Percentiles rank a stretch among this genome's conserved stretches.
Conservation (phyloP, 768 basidiomycete species). For the Dioszegia crocea region DNA sequence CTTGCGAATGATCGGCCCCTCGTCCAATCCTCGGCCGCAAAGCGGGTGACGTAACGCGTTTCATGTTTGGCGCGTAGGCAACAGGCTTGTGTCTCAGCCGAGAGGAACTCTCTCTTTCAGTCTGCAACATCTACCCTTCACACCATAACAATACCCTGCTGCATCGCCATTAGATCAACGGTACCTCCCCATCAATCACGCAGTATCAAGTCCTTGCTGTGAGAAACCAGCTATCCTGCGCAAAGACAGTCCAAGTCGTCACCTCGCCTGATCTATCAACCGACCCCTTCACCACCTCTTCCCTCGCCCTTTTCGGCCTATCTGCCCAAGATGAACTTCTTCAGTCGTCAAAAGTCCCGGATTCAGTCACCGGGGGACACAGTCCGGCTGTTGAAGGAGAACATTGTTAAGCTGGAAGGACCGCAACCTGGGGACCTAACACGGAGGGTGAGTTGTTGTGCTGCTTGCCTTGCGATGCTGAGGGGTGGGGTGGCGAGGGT, state of each 20-base stretch:
- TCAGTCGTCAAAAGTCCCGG: conserved; percentile 30
- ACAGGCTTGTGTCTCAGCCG: not conserved
- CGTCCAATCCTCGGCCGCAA: too few relatives aligned
- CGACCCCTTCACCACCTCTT: not conserved
- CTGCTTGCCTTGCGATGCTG: too few relatives aligned
- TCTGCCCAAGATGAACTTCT: conserved; percentile 38
- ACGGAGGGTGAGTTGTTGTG: conserved; percentile 4
- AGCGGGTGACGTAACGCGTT: not conserved
- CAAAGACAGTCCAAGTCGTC: too few relatives aligned
- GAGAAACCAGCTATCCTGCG: too few relatives aligned
- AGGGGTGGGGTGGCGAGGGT: too few relatives aligned
- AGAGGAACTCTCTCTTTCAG: not conserved
- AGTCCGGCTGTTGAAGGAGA: conserved; percentile 32
- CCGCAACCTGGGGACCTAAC: conserved; percentile 21
- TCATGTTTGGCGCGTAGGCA: not conserved
- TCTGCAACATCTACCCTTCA: too few relatives aligned
- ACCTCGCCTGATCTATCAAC: not conserved
- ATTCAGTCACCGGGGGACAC: conserved; percentile 31
- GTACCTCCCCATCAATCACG: too few relatives aligned
- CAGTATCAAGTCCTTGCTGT: too few relatives aligned
- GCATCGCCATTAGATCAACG: too few relatives aligned
- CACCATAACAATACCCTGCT: too few relatives aligned
- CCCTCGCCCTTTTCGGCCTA: not conserved
- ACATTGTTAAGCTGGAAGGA: conserved; percentile 31
- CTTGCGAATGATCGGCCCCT: too few relatives aligned